Evolutionary conservation across 1,284 basidiomycete genomes (phyloP).

Genomic region (Microbotryum lychnidis-dioicae): DNA sequence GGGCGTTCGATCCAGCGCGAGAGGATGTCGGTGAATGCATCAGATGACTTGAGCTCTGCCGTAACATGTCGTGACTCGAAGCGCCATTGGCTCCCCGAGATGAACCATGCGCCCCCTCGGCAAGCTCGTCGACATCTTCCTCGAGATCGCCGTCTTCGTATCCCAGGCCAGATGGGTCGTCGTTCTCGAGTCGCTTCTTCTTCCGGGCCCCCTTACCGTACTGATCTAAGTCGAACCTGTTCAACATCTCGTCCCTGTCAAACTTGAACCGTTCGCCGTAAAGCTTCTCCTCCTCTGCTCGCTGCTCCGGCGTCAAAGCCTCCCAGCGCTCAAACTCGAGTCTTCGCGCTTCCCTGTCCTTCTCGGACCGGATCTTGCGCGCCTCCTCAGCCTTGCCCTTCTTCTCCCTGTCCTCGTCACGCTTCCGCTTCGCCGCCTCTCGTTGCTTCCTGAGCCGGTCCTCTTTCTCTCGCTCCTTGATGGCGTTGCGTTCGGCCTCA

Average conservation of each 20-base stretch:
- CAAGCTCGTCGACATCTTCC: slow-evolving; percentile 17
- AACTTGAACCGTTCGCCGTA: slow-evolving; percentile 5
- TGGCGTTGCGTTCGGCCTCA: not conserved
- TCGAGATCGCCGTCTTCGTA: slow-evolving; percentile 9
- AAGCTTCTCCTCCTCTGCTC: slow-evolving; percentile 23
- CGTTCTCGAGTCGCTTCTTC: slow-evolving; percentile 1
- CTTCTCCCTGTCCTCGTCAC: slow-evolving; percentile 24
- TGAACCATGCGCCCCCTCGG: not conserved
- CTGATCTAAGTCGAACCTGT: slow-evolving; percentile 7
- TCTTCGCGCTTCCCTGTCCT: slow-evolving; percentile 20
- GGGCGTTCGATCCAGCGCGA: slow-evolving; percentile 9
- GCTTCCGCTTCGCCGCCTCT: slow-evolving; percentile 25
- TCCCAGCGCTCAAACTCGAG: slow-evolving; percentile 24
- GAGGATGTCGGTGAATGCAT: slow-evolving; percentile 3
- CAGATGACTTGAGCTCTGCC: not conserved
- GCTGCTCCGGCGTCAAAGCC: slow-evolving; percentile 24
- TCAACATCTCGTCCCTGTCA: not conserved
- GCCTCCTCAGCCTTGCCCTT: slow-evolving; percentile 24
- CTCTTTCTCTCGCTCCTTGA: slow-evolving; percentile 24
- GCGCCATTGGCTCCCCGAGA: not conserved
- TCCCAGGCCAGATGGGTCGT: not conserved
- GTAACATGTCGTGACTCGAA: not conserved
- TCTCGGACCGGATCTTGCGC: slow-evolving; percentile 16
- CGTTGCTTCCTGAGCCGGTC: slow-evolving; percentile 27
- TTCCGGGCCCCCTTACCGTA: not conserved